Conservation (phyloP, 148 eudicot species). For the Rhododendron mucronatum region DNA sequence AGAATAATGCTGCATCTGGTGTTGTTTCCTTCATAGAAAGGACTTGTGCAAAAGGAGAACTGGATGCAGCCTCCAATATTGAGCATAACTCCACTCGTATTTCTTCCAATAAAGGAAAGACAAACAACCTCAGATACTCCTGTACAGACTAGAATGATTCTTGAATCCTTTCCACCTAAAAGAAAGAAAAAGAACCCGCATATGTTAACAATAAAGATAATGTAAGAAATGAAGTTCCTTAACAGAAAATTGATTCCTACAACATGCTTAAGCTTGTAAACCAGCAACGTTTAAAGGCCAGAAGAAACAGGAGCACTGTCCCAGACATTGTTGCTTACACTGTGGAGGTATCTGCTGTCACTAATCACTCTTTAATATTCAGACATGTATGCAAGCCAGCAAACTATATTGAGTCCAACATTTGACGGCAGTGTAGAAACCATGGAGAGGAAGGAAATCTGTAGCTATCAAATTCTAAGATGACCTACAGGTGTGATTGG, state of each 20-base stretch:
- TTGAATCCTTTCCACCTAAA: constrained; percentile 53
- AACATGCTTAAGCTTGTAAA: neutral
- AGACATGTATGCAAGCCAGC: neutral
- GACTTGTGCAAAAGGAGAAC: constrained; percentile 53
- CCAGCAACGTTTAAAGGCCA: neutral
- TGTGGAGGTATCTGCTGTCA: neutral
- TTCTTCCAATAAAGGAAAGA: constrained; percentile 59
- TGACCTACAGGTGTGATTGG: neutral
- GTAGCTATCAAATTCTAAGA: neutral
- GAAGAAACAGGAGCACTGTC: neutral
- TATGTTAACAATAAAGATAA: neutral
- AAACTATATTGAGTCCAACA: neutral
- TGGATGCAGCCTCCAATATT: constrained; percentile 31
- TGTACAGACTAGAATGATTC: constrained; percentile 30
- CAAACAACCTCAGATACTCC: constrained; percentile 39
- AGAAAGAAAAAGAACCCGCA: neutral
- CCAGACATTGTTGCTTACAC: neutral
- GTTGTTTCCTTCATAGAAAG: constrained; percentile 12
- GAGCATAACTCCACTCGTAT: constrained; percentile 46
- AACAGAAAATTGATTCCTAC: neutral
- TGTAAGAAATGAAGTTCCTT: neutral
- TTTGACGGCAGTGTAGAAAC: neutral
- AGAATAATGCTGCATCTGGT: constrained; percentile 1
- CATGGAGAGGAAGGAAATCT: neutral
- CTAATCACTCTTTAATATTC: neutral